Percentiles rank a stretch among this genome's conserved stretches.
Evolutionary conservation across 805 yeast species (phyloP).

Genomic region (Wickerhamiella sergipiensis): DNA sequence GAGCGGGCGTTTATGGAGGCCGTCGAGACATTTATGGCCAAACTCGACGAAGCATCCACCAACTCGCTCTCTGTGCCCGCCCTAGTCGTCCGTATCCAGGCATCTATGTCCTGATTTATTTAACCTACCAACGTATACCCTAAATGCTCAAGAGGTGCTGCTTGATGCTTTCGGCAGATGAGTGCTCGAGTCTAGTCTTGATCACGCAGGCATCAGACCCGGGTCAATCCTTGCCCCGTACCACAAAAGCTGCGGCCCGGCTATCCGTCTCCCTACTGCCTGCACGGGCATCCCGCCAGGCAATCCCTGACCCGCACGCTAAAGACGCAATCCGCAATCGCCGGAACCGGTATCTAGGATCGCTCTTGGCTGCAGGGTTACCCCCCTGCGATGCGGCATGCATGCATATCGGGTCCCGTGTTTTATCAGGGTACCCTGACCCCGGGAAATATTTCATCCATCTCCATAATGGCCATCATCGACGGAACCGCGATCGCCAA

Average conservation of each 20-base stretch:
- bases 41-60: background rate
- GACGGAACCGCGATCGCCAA: constrained; percentile 55
- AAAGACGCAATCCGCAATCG: background rate
- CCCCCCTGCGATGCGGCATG: background rate
- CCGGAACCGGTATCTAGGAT: background rate
- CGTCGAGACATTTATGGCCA: background rate
- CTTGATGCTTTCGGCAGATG: no score
- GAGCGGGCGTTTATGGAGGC: background rate
- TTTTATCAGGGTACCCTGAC: background rate
- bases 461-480: constrained; percentile 25
- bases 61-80: background rate
- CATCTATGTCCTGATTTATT: background rate
- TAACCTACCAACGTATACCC: no score
- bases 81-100: background rate
- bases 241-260: background rate
- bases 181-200: no score
- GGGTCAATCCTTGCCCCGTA: background rate
- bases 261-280: background rate
- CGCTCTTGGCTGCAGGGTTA: background rate
- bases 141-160: no score
- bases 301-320: background rate
- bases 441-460: background rate
- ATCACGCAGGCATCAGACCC: no score
- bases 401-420: background rate
- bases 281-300: background rate